Base-by-base conservation (phyloP, 345 rosid species). In the Pistacia atlantica region DNA sequence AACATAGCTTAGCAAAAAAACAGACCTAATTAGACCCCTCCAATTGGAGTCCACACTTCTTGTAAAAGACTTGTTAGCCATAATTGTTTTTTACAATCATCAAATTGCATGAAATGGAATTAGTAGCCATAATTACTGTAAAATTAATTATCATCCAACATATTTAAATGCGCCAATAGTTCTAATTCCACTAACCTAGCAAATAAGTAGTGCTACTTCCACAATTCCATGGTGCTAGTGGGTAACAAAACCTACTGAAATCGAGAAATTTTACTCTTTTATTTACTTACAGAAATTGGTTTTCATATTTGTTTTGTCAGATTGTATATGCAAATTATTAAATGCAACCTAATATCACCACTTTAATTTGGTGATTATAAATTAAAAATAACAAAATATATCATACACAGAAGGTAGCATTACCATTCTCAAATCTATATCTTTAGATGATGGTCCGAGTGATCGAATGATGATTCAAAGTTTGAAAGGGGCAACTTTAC, bases 111-210 rank as follows among this genome's bases (percentile, higher is more conserved):
- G 81, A 75, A 42, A 59, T 57, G 55, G 67, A 59, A 72, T 79
- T 81, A 77, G 77, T 78, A 54, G 74, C 67, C 72, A 76, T 71
- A 72, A 71, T 77, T 71, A 64, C 20, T 37, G 22, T 42, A 42
- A 73, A 42, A 46, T 62, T 59, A 76, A 25, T 56, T 64, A 81
- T 78, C 81, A 81, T 78, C 83, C 77, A 81, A 81, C 79, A 71
- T 5, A 1, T 42, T 5, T 65, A 75, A 81, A 67, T 75, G 75
- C 33, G 57, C 66, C 20, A 70, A 62, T 68, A 57, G 75, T 78
- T 51, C 18, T 55, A 71, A 80, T 38, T 73, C 75, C 73, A 80
- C 74, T 74, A 66, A 67, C 73, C 66, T 63, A 57, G 71, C 31
- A 28, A 68, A 80, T 79, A 77, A 73, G 65, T 68, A 51, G 33